Percentiles rank a stretch among this genome's conserved stretches.
phyloP scores from a whole-genome alignment of 345 rosid species.

The Clarkia xantiana region DNA sequence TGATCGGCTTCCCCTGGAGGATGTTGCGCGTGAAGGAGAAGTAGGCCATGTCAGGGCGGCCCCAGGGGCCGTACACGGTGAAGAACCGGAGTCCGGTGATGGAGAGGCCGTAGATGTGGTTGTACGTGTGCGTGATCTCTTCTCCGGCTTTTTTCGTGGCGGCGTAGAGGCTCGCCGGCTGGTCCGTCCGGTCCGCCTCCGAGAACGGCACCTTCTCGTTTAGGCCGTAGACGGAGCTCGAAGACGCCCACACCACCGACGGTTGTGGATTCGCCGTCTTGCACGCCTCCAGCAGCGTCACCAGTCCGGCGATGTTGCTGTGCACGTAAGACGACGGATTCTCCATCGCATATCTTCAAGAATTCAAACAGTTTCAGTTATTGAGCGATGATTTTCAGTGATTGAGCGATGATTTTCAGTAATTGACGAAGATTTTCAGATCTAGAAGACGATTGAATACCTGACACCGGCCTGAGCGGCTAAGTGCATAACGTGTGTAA shows the following conservation, averaged over 20 bases:
- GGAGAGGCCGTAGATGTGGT: slow-evolving; percentile 26
- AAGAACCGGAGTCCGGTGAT: slow-evolving; percentile 26
- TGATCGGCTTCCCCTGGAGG: slow-evolving; percentile 26
- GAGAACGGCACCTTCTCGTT: slow-evolving; percentile 21
- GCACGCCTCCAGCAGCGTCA: slow-evolving; percentile 23
- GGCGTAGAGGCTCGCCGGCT: slow-evolving; percentile 20
- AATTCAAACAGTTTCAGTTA: background rate
- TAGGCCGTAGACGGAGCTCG: slow-evolving; percentile 26
- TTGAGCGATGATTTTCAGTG: background rate
- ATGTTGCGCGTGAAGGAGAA: slow-evolving; percentile 20
- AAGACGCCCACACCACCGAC: slow-evolving; percentile 25
- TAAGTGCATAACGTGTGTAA: slow-evolving; percentile 27
- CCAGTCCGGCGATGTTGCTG: slow-evolving; percentile 22
- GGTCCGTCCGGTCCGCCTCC: slow-evolving; percentile 15
- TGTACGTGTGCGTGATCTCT: slow-evolving; percentile 24
- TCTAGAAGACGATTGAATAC: background rate
- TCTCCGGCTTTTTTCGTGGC: slow-evolving; percentile 29
- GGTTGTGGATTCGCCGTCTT: slow-evolving; percentile 25
- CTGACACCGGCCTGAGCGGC: slow-evolving; percentile 31
- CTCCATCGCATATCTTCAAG: slow-evolving; percentile 19
- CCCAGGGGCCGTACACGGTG: slow-evolving; percentile 31
- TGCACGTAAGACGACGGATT: slow-evolving; percentile 22
- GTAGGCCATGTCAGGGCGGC: slow-evolving; percentile 28
- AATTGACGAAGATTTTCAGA: background rate
- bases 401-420: background rate